Evolutionary conservation across 352 stramenopile species (phyloP), one percentile per base, ranked within the genome.

Genomic region (Globisporangium nunn): DNA sequence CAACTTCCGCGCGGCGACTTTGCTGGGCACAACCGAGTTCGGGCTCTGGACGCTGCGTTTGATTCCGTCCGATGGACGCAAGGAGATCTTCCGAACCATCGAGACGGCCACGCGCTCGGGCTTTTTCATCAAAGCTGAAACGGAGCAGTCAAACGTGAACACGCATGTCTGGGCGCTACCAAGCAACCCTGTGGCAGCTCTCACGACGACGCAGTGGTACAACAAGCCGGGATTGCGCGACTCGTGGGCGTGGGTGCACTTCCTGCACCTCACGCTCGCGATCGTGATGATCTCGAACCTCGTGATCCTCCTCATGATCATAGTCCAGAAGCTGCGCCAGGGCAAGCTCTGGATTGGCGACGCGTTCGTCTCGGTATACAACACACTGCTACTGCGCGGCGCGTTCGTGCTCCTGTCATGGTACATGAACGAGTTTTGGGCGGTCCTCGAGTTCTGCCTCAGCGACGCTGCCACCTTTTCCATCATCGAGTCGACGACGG

Each of bases 341-440:
- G 66, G 64, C 3, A 65, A 68, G 48, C 50, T 82, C 40, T 87
- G 70, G 73, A 58, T 82, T 31, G 73, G 73, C 28, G 70, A 80
- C 18, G 70, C 73, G 0, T 82, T 82, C 46, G 59, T 72, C 14
- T 72, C 73, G 14, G 66, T 86, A 3, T 83, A 71, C 6, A 71
- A 41, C 8, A 63, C 63, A 1, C 59, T 82, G 30, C 43, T 69
- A 0, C 65, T 72, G 48, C 69, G 71, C 15, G 69, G 66, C 0
- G 23, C 5, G 5, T 70, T 52, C 48, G 64, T 86, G 0, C 6
- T 84, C 0, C 51, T 80, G 4, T 60, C 57, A 4, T 80, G 72
- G 62, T 54, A 67, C 30, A 41, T 86, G n/a, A 75, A 86, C 28
- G 64, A 56, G 0, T 80, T 71, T 39, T 86, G 72, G 69, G 71